Evolutionary conservation across 2,329 filamentous ascomycete species (phyloP).

Genomic region (Fusarium lyarnte): DNA sequence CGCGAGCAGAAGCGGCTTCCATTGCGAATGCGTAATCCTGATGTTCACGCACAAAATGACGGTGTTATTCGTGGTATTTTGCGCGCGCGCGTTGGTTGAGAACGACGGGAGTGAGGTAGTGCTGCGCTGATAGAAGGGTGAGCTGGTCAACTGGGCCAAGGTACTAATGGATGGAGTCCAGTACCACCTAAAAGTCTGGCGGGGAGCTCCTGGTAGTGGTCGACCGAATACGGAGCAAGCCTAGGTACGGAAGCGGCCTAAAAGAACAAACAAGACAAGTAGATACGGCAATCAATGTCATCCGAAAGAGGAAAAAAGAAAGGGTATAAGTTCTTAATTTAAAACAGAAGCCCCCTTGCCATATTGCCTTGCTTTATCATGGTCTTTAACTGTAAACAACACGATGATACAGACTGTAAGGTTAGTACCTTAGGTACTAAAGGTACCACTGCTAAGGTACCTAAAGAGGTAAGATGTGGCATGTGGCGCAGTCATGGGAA

Average conservation of each 20-base stretch:
- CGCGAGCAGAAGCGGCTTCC: constrained; percentile 96
- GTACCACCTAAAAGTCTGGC: neutral
- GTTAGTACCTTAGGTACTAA: neutral
- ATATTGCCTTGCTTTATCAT: neutral
- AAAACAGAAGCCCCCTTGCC: neutral
- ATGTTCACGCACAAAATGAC: neutral
- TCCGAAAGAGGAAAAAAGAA: neutral
- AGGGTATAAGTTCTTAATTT: neutral
- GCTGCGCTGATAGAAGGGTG: constrained; percentile 17
- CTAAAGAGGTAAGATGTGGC: neutral
- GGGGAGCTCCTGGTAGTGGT: neutral
- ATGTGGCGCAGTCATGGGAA: neutral
- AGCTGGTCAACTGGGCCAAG: constrained; percentile 21
- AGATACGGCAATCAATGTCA: neutral
- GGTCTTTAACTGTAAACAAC: neutral
- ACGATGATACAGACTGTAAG: neutral
- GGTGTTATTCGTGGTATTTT: constrained; percentile 2
- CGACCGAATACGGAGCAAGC: constrained; percentile 20
- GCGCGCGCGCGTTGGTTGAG: constrained; percentile 12
- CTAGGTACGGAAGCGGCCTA: constrained; percentile 11
- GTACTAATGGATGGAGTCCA: neutral
- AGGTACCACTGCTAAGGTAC: neutral
- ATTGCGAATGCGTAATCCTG: constrained; percentile 54
- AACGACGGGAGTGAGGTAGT: neutral
- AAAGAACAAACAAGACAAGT: neutral